These are phyloP conservation scores for Colletotrichum sansevieriae DNA, from an alignment of 2,329 filamentous ascomycete species.

Conservation along the genomic window DNA sequence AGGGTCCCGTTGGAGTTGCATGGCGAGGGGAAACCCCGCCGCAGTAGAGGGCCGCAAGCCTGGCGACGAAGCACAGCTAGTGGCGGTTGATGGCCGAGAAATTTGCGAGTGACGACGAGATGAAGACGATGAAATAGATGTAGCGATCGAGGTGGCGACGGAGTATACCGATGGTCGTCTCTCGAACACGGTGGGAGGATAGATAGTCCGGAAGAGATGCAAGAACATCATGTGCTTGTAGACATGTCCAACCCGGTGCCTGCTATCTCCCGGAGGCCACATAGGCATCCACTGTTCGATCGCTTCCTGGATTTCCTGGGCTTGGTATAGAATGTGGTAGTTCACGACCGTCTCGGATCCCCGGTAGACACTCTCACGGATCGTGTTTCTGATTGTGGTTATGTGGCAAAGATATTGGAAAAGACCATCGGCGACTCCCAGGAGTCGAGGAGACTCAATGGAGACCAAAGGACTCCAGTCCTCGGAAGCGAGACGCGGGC, in stretches of 20 bases:
- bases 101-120: slow-evolving; percentile 42
- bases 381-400: slow-evolving; percentile 79
- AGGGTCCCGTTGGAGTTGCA: slow-evolving; percentile 49
- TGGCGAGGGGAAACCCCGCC: slow-evolving; percentile 40
- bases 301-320: slow-evolving; percentile 80
- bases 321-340: slow-evolving; percentile 78
- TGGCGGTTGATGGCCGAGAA: slow-evolving; percentile 41
- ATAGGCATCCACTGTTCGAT: slow-evolving; percentile 81
- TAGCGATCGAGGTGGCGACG: slow-evolving; percentile 41
- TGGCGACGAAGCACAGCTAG: slow-evolving; percentile 54
- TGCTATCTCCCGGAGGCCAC: slow-evolving; percentile 69
- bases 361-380: slow-evolving; percentile 75
- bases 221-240: slow-evolving; percentile 78
- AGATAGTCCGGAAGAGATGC: slow-evolving; percentile 72
- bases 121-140: slow-evolving; percentile 39
- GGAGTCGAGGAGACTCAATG: slow-evolving; percentile 68
- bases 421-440: slow-evolving; percentile 86
- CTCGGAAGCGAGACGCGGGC: slow-evolving; percentile 56
- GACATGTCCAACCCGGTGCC: slow-evolving; percentile 67
- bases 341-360: slow-evolving; percentile 77
- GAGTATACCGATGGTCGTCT: slow-evolving; percentile 38
- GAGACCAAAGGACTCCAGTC: slow-evolving; percentile 58
- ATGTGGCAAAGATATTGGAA: slow-evolving; percentile 85
- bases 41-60: slow-evolving; percentile 43
- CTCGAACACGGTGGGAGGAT: slow-evolving; percentile 59